A percentile compares a stretch with the other conserved stretches of the same genome.
phyloP scores from a whole-genome alignment of 148 eudicot species.

The Vaccinium corymbosum region DNA sequence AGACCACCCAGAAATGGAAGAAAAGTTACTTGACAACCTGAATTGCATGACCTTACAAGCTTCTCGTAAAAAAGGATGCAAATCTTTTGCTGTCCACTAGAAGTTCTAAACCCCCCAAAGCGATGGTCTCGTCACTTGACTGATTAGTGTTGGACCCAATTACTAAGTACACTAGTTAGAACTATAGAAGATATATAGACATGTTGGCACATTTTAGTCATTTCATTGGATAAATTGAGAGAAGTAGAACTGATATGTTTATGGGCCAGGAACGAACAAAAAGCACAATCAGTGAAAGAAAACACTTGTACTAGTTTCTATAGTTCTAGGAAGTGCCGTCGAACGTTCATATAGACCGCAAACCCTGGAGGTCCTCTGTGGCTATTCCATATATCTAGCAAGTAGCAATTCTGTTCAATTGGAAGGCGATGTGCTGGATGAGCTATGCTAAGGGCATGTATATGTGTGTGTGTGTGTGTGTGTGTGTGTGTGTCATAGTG shows the following conservation, averaged over 20 bases:
- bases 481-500: neutral
- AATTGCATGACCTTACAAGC: conserved; percentile 2
- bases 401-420: neutral
- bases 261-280: neutral
- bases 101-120: neutral
- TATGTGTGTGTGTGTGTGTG: neutral
- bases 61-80: neutral
- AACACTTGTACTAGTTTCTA: neutral
- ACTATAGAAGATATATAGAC: neutral
- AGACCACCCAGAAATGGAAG: neutral
- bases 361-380: neutral
- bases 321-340: neutral
- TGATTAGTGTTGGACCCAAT: neutral
- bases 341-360: neutral
- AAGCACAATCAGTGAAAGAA: neutral
- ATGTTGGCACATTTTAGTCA: neutral
- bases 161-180: neutral
- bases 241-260: neutral
- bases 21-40: neutral
- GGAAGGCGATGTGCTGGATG: neutral
- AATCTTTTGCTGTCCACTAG: neutral
- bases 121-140: neutral
- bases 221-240: neutral
- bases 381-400: neutral
- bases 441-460: neutral